Percentiles rank a stretch among this genome's conserved stretches.
Conservation (phyloP, 345 rosid genomes). For the Euphorbia peplus region DNA sequence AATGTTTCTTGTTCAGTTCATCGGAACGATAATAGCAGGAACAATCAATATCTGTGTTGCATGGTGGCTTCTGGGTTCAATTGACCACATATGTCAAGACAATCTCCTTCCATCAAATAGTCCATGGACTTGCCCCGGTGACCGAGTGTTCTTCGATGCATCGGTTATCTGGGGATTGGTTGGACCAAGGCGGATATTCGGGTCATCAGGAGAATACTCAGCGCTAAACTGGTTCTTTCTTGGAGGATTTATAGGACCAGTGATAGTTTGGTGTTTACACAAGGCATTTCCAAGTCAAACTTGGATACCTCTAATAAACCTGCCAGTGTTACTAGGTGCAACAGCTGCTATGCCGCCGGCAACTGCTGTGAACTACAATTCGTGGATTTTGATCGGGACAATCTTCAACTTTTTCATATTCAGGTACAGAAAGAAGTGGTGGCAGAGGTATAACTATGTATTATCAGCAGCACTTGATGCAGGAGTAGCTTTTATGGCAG, state of each 20-base stretch:
- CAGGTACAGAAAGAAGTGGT: slow-evolving; percentile 69
- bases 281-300: slow-evolving; percentile 66
- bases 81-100: slow-evolving; percentile 72
- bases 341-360: slow-evolving; percentile 80
- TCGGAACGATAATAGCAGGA: slow-evolving; percentile 83
- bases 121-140: slow-evolving; percentile 90
- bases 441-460: slow-evolving; percentile 84
- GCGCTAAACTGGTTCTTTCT: slow-evolving; percentile 88
- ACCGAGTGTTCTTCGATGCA: slow-evolving; percentile 86
- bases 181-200: slow-evolving; percentile 76
- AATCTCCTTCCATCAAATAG: slow-evolving; percentile 62
- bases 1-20: slow-evolving; percentile 96
- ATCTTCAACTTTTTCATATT: slow-evolving; percentile 77
- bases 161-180: slow-evolving; percentile 90
- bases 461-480: slow-evolving; percentile 86
- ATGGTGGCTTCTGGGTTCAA: slow-evolving; percentile 76
- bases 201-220: slow-evolving; percentile 65
- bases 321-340: slow-evolving; percentile 83
- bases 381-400: slow-evolving; percentile 76
- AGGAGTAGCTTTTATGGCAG: slow-evolving; percentile 86
- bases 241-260: slow-evolving; percentile 76
- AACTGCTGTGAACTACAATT: slow-evolving; percentile 66
- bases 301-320: slow-evolving; percentile 85
- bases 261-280: slow-evolving; percentile 63
- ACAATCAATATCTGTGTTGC: slow-evolving; percentile 75